A percentile compares a stretch with the other conserved stretches of the same genome.
These are phyloP conservation scores for Nemania sp. DNA, from an alignment of 2,329 filamentous ascomycete species.

Conservation along the genomic window DNA sequence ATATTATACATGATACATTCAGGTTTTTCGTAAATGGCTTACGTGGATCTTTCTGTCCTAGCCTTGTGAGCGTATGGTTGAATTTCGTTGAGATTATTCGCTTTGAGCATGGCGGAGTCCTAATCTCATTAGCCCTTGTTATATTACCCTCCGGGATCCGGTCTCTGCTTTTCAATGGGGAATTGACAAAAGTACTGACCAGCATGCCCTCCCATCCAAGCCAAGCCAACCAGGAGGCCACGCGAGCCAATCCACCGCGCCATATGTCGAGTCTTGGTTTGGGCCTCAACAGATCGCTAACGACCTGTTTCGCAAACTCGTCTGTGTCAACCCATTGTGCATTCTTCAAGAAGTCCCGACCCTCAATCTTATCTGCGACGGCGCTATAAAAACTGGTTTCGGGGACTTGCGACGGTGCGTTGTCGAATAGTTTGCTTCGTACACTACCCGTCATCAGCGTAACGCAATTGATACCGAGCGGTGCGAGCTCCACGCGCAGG, in stretches of 20 bases:
- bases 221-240: constrained; percentile 36
- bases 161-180: background rate
- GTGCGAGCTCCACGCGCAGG: constrained; percentile 39
- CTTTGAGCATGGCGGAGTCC: constrained; percentile 31
- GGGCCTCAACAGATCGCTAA: constrained; percentile 32
- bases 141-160: background rate
- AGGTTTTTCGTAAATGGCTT: background rate
- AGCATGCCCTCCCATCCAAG: constrained; percentile 40
- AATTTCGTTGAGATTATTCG: constrained; percentile 28
- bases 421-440: constrained; percentile 35
- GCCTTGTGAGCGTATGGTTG: background rate
- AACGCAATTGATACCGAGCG: constrained; percentile 39
- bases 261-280: constrained; percentile 35
- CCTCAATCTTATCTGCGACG: constrained; percentile 33
- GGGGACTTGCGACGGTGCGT: constrained; percentile 33
- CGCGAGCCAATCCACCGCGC: constrained; percentile 34
- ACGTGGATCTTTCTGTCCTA: background rate
- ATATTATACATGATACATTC: background rate
- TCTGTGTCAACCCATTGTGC: constrained; percentile 33
- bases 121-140: constrained; percentile 17
- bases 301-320: constrained; percentile 37
- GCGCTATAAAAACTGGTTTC: constrained; percentile 36
- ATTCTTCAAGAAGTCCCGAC: constrained; percentile 32
- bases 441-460: constrained; percentile 39
- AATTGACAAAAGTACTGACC: constrained; percentile 27